A percentile compares a stretch with the other conserved stretches of the same genome.
These are phyloP conservation scores for Yarrowia sp. DNA, from an alignment of 805 yeast species.

Conservation along the genomic window DNA sequence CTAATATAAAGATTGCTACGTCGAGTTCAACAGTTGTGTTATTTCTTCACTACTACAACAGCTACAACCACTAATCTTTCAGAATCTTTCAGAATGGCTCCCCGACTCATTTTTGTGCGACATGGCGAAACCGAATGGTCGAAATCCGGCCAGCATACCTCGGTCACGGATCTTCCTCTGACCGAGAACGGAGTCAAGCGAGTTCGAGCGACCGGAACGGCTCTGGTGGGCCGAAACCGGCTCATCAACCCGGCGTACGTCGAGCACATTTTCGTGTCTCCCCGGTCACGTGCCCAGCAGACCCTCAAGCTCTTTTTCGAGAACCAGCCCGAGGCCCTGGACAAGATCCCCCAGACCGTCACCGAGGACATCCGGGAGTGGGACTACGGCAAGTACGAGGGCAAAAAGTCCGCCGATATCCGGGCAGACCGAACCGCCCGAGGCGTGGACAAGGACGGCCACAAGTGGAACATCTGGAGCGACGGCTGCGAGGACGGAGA, in stretches of 20 bases:
- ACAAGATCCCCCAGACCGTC: slow-evolving; percentile 47
- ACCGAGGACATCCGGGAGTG: slow-evolving; percentile 83
- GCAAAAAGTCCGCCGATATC: slow-evolving; percentile 73
- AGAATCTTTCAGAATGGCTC: slow-evolving; percentile 45
- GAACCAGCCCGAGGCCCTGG: slow-evolving; percentile 51
- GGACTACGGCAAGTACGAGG: slow-evolving; percentile 98
- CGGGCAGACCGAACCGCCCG: slow-evolving; percentile 61
- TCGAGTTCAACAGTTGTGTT: too few species aligned
- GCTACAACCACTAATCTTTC: too few species aligned
- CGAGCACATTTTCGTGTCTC: slow-evolving; percentile 75
- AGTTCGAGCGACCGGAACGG: slow-evolving; percentile 74
- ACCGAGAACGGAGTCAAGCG: slow-evolving; percentile 80
- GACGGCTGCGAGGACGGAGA: slow-evolving; percentile 97
- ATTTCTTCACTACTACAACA: too few species aligned
- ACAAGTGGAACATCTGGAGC: slow-evolving; percentile 82
- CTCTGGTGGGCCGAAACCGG: slow-evolving; percentile 65
- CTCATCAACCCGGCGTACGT: slow-evolving; percentile 70
- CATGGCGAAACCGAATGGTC: slow-evolving; percentile 92
- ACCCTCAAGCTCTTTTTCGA: slow-evolving; percentile 69
- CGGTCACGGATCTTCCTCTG: slow-evolving; percentile 79
- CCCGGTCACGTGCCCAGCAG: slow-evolving; percentile 77
- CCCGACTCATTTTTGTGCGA: slow-evolving; percentile 52
- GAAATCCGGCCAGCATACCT: slow-evolving; percentile 88
- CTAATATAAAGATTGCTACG: too few species aligned
- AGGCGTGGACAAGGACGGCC: slow-evolving; percentile 58